Conservation (phyloP, 2,329 filamentous ascomycete species). For the Penicillium oxalicum region DNA sequence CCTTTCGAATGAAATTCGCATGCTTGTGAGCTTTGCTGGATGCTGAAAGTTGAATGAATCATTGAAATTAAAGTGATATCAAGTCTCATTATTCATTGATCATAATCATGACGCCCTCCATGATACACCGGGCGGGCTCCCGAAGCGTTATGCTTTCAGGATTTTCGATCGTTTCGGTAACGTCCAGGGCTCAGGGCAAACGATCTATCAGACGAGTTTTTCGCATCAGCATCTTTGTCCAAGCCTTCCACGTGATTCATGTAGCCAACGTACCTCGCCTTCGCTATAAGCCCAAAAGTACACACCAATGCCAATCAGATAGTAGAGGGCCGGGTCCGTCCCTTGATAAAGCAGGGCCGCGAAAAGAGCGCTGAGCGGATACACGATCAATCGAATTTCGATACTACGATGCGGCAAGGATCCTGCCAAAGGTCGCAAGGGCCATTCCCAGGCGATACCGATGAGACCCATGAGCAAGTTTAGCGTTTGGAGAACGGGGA, state of each 20-base stretch:
- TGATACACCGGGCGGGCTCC: slow-evolving; percentile 5
- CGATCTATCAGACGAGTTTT: slow-evolving; percentile 45
- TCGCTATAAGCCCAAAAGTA: slow-evolving; percentile 98
- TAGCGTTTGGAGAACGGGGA: slow-evolving; percentile 84
- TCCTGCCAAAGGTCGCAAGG: slow-evolving; percentile 69
- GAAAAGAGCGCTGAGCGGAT: slow-evolving; percentile 70
- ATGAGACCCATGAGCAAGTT: slow-evolving; percentile 77
- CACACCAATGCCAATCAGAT: slow-evolving; percentile 73
- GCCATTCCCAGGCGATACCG: slow-evolving; percentile 87
- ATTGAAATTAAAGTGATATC: too few species aligned
- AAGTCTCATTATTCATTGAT: background rate
- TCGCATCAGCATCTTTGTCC: background rate
- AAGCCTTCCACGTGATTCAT: background rate
- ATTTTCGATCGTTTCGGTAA: slow-evolving; percentile 49
- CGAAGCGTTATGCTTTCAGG: slow-evolving; percentile 24
- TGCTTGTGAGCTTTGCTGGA: too few species aligned
- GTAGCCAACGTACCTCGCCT: slow-evolving; percentile 68
- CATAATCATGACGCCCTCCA: too few species aligned
- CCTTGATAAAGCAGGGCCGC: slow-evolving; percentile 81
- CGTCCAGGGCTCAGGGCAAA: slow-evolving; percentile 65
- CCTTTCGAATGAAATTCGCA: too few species aligned
- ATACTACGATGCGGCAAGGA: slow-evolving; percentile 77
- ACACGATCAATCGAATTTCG: slow-evolving; percentile 73
- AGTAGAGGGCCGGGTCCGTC: slow-evolving; percentile 88
- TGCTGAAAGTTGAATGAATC: too few species aligned